Base-by-base conservation (phyloP, 768 basidiomycete species). In the Leucogyrophana mollusca region DNA sequence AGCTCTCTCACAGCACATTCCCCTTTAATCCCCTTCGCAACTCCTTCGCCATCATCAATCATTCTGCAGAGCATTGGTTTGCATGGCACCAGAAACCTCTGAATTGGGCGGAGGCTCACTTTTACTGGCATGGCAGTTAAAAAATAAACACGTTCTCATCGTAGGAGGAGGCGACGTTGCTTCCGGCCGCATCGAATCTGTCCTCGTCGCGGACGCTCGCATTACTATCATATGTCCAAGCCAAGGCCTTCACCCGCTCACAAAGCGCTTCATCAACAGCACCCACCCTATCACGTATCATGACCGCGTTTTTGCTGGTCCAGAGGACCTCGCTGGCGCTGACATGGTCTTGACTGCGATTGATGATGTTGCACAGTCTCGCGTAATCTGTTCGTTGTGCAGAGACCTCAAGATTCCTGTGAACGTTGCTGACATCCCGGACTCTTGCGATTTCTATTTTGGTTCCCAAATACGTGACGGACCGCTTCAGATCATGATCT, bases 381-480 rank as follows among this genome's bases (percentile, higher is more conserved):
- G 79, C 43, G 60, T 74, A n/a, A 94, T 98, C 35, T 87, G 79
- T 57, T 58, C 74, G 8, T 70, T 85, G 56, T 88, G 87, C 56
- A 71, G 92, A 45, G 71, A 76, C 20, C 73, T 66, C 43, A 78
- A 73, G 38, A 86, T 97, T 40, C 92, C 94, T 6, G 86, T 95
- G 45, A 99, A 99, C 66, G 92, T 93, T 50, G 96, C 96, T 32
- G 95, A 99, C 70, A 87, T 97, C 49, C 96, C 96, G 3, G 83
- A 89, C 35, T 80, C 85, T 34, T 99, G 96, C 74, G 95, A 99
- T 68, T 99, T 99, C 61, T 98, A 94, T 73, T 99, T 98, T 69
- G 96, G 96, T 40, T 88, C 91, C 3, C 90, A 92, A 64, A 83
- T 97, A 49, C 85, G 91, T 23, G 78, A 84, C 50, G 94, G 95